Base-by-base conservation (phyloP, 768 basidiomycete genomes). In the Botryobasidium botryosum region DNA sequence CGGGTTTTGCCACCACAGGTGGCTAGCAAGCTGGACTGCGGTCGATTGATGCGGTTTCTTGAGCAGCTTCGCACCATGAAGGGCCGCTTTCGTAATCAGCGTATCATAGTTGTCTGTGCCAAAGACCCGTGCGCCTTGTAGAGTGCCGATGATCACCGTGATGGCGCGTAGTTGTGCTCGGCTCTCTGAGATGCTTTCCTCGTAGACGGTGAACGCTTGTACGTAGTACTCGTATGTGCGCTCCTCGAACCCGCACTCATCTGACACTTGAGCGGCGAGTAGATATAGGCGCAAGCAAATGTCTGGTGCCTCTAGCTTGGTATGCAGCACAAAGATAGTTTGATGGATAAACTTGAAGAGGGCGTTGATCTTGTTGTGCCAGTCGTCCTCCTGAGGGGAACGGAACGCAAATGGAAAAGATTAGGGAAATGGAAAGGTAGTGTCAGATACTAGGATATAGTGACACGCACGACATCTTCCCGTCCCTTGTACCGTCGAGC, bases 21-120 rank as follows among this genome's bases (percentile, higher is more conserved):
- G 94, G 59, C 90, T 94, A 6, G 94, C 94, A 25, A 88, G 68
- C 40, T 83, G 77, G 18, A 97, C 94, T 4, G 92, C 94, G 6
- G 79, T 85, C 10, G 91, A 82, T 62, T 97, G 94, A 60, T 96
- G 92, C 10, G 87, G 87, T 70, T 99, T 97, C 72, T 99, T 99
- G 61, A 99, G 61, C 51, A 97, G 62, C 63, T 92, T 92, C 25
- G 90, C 84, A 4, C 87, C 90, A 59, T 99, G 94, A 51, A 97
- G 64, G 5, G 92, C 92, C n/a, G 92, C 94, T 63, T 99, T 97
- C 23, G 94, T 97, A 55, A 96, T 88, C 50, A 99, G 64, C 2
- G 92, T 97, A 56, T 97, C 94, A 57, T 94, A 96, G 59, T 92
- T 92, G 55, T 99, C 94, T 39, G 71, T 72, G 28, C 79, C 80